Base-by-base conservation (phyloP, 345 rosid genomes). In the Eucalyptus cladocalyx region DNA sequence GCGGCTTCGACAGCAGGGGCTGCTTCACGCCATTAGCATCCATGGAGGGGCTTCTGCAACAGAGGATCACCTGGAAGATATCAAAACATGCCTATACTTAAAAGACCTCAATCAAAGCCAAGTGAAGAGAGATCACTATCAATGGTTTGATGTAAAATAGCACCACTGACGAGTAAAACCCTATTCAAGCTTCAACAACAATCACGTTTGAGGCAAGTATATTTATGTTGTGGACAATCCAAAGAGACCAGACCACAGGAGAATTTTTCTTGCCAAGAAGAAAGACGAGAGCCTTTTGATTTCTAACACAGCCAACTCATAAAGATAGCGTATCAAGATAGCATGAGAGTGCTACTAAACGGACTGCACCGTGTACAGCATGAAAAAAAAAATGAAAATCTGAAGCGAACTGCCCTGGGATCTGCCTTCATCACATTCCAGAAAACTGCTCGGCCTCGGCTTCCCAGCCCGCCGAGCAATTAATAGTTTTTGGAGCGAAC, bases 1-100 rank as follows among this genome's bases (percentile, higher is more conserved):
- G 80, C 30, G 51, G 86, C 30, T 93, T 92, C 3, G 95, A 90
- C 32, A 97, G 92, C 89, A 97, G 91, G 14, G 96, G 96, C 89
- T 92, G 90, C 11, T 89, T 92, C 86, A 92, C 91, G 72, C 92
- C 92, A 88, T 91, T 93, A 76, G 88, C 87, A 10, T 94, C 96
- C 98, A 97, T 97, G 85, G 49, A 43, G 88, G 54, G 83, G 83
- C 28, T 37, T 76, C 28, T 13, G 28, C 45, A 76, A 37, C 45
- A 37, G 83, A 76, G 83, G 83, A 76, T 76, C 47, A 37, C 83
- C 83, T 37, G 47, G 83, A 76, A 10, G 26, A 76, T 19, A 37
- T 76, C 83, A 76, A 37, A 37, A 37, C 83, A 76, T 37, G 5
- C 28, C 45, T 19, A 76, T 37, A 37, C 47, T 76, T 76, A 37